Base-by-base conservation (phyloP, 2,329 filamentous ascomycete species). In the Pseudopithomyces chartarum region DNA sequence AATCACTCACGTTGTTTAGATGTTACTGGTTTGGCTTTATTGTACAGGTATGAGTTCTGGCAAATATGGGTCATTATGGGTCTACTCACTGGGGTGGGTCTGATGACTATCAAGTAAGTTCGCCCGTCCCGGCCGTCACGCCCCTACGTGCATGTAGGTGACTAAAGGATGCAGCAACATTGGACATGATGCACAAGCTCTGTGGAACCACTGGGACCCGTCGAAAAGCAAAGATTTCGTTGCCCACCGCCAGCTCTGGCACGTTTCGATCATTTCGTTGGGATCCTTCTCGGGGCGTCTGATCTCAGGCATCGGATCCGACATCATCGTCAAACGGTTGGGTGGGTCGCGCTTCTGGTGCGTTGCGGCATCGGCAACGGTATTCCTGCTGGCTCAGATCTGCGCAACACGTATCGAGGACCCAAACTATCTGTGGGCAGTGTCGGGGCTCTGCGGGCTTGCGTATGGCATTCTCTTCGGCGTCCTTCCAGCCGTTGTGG, bases 91-190 rank as follows among this genome's bases (percentile, higher is more conserved):
- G 95, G 95, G 51, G 90, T 97, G 66, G 95, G 95, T 11, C 80
- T 99, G 63, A 99, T 99, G 95, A 98, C 94, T 0, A 99, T 99
- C 78, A 99, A 99, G 92, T 96, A 82, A 76, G 90, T 81, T 29
- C 26, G 26, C 22, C 8, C 4, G 6, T 8, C 22, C 8, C 4
- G 6, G 7, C 10, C 13, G 32, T 15, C n/a, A 15, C 22, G 23
- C 22, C 19, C 23, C 13, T 39, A 19, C 92, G 6, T 34, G 13
- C 12, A 15, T 48, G n/a, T n/a, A n/a, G n/a, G n/a, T n/a, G 8
- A 15, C 32, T 44, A 13, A 52, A 11, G n/a, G 12, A 26, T 10
- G 11, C 22, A 96, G 92, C 79, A 99, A 99, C 68, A 97, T 98
- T 69, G 95, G 95, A 42, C 96, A 97, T 71, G 87, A 93, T 66